Conservation (phyloP, 1,284 basidiomycete species). For the Veloporphyrellus conicus region DNA sequence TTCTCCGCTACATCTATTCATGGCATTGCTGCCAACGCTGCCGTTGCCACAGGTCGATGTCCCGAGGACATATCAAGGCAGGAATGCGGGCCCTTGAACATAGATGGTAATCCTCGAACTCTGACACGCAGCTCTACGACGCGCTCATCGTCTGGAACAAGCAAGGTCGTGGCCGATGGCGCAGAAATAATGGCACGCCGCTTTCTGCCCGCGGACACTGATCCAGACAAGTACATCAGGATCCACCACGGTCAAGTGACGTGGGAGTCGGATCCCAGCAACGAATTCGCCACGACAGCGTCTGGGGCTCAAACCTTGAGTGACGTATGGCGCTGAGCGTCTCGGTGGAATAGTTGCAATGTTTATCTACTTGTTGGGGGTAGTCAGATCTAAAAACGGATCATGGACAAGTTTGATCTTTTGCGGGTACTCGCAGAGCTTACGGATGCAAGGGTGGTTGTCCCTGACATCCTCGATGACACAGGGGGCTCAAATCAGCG, state of each 20-base stretch:
- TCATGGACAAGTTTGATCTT: too few species aligned
- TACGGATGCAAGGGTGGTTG: too few species aligned
- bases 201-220: slow-evolving; percentile 48
- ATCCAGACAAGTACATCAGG: slow-evolving; percentile 69
- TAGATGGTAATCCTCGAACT: neutral
- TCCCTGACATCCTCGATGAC: too few species aligned
- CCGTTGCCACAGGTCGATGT: slow-evolving; percentile 54
- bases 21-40: slow-evolving; percentile 39
- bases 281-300: slow-evolving; percentile 30
- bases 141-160: slow-evolving; percentile 57
- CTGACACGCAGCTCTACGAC: slow-evolving; percentile 53
- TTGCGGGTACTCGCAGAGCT: too few species aligned
- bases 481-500: too few species aligned
- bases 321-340: slow-evolving; percentile 34
- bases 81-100: slow-evolving; percentile 39
- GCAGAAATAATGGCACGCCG: slow-evolving; percentile 43
- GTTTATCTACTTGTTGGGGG: neutral
- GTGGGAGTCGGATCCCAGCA: slow-evolving; percentile 65
- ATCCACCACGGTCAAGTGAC: slow-evolving; percentile 53
- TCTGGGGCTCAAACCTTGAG: slow-evolving; percentile 30
- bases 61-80: slow-evolving; percentile 52
- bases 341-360: too few species aligned
- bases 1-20: slow-evolving; percentile 49
- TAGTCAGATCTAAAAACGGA: slow-evolving; percentile 1
- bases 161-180: slow-evolving; percentile 48